Percentiles rank a stretch among this genome's conserved stretches.
phyloP scores from a whole-genome alignment of 139 green algal genomes.

The Chlorella sorokiniana region DNA sequence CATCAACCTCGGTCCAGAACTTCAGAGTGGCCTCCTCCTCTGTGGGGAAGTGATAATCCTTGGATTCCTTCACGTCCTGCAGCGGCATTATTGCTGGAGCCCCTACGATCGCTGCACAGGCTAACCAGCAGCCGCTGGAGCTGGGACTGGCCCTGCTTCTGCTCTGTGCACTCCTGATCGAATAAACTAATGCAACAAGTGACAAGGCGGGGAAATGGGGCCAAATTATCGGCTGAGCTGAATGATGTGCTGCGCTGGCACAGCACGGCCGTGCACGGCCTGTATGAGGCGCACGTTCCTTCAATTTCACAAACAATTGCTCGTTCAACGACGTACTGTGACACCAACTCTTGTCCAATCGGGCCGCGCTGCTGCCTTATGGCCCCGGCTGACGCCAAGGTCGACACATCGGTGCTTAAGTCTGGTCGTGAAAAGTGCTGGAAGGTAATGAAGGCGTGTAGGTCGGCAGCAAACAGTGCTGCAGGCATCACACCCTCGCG shows the following conservation, averaged over 20 bases:
- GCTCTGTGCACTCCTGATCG: too few species aligned
- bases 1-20: conserved; percentile 85
- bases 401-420: conserved; percentile 21
- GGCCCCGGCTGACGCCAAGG: neutral
- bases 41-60: conserved; percentile 82
- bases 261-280: too few species aligned
- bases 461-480: neutral
- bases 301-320: too few species aligned
- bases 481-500: neutral
- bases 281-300: too few species aligned
- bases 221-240: too few species aligned
- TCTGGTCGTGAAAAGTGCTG: conserved; percentile 44
- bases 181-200: too few species aligned
- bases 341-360: too few species aligned
- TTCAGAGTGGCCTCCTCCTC: conserved; percentile 85
- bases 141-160: too few species aligned
- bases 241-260: too few species aligned
- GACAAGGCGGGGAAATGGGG: too few species aligned
- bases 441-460: conserved; percentile 15
- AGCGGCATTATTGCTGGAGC: conserved; percentile 27
- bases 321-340: neutral
- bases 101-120: too few species aligned
- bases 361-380: neutral
- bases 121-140: too few species aligned
- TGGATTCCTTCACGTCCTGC: conserved; percentile 69